Conservation (phyloP, 768 basidiomycete genomes). For the Leccinum longicurvipes region DNA sequence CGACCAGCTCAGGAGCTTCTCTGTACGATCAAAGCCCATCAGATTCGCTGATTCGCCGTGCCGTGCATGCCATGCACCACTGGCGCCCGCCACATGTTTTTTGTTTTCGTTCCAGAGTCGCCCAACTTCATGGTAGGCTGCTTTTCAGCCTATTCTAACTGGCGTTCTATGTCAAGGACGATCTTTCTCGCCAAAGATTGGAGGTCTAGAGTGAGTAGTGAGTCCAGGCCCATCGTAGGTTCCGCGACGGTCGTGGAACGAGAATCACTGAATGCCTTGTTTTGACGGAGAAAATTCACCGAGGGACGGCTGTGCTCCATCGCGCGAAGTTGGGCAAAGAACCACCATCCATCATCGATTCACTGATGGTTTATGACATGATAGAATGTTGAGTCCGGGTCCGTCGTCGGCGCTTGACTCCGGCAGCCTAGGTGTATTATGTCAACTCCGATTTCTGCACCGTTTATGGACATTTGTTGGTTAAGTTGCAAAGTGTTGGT, state of each 20-base stretch:
- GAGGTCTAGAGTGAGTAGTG: background rate
- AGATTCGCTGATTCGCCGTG: background rate
- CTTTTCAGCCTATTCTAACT: background rate
- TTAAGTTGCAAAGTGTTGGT: background rate
- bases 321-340: background rate
- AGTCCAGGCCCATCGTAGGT: background rate
- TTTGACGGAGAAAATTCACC: background rate
- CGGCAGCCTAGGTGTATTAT: no score
- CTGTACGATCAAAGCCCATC: background rate
- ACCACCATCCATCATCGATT: no score
- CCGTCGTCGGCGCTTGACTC: background rate
- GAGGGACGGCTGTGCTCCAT: background rate
- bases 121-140: background rate
- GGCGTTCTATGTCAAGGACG: background rate
- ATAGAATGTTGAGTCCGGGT: no score
- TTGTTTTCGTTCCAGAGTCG: background rate
- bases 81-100: background rate
- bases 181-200: background rate
- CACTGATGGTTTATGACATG: no score
- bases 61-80: background rate
- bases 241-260: background rate
- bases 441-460: background rate
- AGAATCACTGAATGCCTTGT: background rate
- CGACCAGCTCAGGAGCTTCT: background rate
- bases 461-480: no score